Conservation (phyloP, 805 yeast species). For the Brettanomyces anomalus region DNA sequence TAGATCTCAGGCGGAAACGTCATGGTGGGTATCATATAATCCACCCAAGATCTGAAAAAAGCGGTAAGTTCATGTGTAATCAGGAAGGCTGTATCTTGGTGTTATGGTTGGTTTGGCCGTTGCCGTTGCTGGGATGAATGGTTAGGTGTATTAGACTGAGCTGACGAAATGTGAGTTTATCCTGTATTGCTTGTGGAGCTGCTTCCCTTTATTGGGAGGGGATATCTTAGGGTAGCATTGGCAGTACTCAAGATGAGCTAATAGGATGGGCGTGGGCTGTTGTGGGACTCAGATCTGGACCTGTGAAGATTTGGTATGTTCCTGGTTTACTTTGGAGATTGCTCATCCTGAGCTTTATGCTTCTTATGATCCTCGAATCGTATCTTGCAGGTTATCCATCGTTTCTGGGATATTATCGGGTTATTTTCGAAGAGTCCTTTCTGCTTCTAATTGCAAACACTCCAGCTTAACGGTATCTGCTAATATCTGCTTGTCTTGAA, state of each 20-base stretch:
- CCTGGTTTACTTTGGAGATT: background rate
- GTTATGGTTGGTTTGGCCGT: no score
- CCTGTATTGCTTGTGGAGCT: background rate
- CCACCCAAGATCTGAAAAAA: slow-evolving; percentile 4
- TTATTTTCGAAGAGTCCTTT: no score
- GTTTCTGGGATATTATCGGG: no score
- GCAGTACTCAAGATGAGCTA: background rate
- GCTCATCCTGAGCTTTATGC: slow-evolving; percentile 6
- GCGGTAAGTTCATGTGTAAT: background rate
- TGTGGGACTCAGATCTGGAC: background rate
- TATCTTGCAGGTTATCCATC: no score
- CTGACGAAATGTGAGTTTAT: no score
- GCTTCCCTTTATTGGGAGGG: no score
- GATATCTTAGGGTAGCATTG: background rate
- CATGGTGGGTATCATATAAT: slow-evolving; percentile 11
- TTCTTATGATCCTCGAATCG: background rate
- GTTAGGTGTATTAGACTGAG: no score
- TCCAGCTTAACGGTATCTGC: no score
- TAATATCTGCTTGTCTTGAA: no score
- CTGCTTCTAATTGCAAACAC: no score
- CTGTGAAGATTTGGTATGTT: background rate
- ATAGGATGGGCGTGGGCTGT: background rate
- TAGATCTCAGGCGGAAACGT: slow-evolving; percentile 20
- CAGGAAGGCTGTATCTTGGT: no score
- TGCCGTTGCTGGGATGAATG: no score